Percentiles rank a stretch among this genome's conserved stretches.
phyloP scores from a whole-genome alignment of 495 filamentous ascomycete genomes.

The Hypoxylon fragiforme region DNA sequence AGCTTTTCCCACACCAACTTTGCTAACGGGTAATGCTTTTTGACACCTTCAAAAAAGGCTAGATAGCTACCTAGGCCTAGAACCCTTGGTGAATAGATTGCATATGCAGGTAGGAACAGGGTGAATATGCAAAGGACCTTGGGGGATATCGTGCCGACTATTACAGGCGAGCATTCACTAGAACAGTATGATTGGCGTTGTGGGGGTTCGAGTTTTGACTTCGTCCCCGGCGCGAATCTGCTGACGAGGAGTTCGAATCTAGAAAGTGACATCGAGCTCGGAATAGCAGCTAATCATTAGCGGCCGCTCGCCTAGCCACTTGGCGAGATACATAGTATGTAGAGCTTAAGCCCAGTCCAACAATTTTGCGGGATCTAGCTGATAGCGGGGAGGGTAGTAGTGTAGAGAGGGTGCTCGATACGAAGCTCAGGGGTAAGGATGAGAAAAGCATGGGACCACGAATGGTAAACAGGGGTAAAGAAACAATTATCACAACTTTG shows the following conservation, averaged over 20 bases:
- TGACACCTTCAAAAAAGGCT: not conserved
- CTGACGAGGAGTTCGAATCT: slow-evolving; percentile 13
- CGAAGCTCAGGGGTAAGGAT: slow-evolving; percentile 29
- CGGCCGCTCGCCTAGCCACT: slow-evolving; percentile 6
- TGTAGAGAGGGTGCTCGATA: slow-evolving; percentile 27
- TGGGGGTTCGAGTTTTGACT: not conserved
- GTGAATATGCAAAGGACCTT: no score
- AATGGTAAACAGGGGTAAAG: slow-evolving; percentile 22
- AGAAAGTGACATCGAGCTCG: slow-evolving; percentile 32
- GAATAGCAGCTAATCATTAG: not conserved
- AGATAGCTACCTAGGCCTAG: not conserved
- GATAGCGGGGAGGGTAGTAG: slow-evolving; percentile 15
- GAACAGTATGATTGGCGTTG: not conserved
- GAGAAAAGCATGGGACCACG: slow-evolving; percentile 11
- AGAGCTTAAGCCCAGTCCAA: slow-evolving; percentile 2
- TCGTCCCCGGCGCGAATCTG: slow-evolving; percentile 1
- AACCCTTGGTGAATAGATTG: no score
- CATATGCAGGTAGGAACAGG: no score
- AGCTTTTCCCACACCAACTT: slow-evolving; percentile 1
- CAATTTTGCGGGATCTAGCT: slow-evolving; percentile 20
- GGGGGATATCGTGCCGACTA: no score
- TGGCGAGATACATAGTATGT: slow-evolving; percentile 11
- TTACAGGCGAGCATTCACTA: no score
- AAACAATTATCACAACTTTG: slow-evolving; percentile 1
- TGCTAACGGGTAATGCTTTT: not conserved